A percentile compares a stretch with the other conserved stretches of the same genome.
Evolutionary conservation across 495 filamentous ascomycete species (phyloP).

Genomic region (Cryomyces minteri): DNA sequence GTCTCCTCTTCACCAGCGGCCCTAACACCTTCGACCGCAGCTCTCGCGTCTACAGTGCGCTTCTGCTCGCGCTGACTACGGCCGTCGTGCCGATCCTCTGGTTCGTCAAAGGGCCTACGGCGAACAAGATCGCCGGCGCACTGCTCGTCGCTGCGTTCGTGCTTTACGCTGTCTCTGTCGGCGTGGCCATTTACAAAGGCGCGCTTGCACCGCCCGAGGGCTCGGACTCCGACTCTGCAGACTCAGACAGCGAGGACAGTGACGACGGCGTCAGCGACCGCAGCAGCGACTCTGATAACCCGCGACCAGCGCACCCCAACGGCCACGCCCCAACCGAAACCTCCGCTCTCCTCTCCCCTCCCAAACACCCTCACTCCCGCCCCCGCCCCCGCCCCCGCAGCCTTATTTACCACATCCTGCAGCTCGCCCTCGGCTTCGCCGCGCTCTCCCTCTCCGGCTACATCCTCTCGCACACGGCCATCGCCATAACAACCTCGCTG

Average conservation of each 20-base stretch:
- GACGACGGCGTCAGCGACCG: constrained; percentile 3
- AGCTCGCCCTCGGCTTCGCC: constrained; percentile 27
- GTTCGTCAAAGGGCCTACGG: constrained; percentile 5
- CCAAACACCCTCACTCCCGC: not conserved
- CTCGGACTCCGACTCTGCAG: constrained; percentile 1
- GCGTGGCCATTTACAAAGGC: constrained; percentile 28
- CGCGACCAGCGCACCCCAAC: not conserved
- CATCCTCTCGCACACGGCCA: constrained; percentile 20
- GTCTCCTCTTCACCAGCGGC: constrained; percentile 17
- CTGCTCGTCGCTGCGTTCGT: constrained; percentile 25
- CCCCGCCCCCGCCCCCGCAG: constrained; percentile 4
- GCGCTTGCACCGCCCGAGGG: constrained; percentile 20
- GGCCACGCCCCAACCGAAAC: not conserved
- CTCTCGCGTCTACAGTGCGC: constrained; percentile 27
- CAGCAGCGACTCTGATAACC: not conserved
- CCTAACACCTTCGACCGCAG: constrained; percentile 23
- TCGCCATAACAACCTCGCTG: constrained; percentile 28
- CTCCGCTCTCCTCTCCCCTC: not conserved
- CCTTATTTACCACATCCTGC: constrained; percentile 22
- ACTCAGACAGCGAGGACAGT: constrained; percentile 10
- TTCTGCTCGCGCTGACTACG: constrained; percentile 23
- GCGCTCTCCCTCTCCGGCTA: constrained; percentile 27
- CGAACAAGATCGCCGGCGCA: constrained; percentile 15
- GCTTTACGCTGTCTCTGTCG: constrained; percentile 29
- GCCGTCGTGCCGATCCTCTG: constrained; percentile 18